Evolutionary conservation across 345 rosid genomes (phyloP), one percentile per base, ranked within the genome.

Genomic region (Triadica sebifera): DNA sequence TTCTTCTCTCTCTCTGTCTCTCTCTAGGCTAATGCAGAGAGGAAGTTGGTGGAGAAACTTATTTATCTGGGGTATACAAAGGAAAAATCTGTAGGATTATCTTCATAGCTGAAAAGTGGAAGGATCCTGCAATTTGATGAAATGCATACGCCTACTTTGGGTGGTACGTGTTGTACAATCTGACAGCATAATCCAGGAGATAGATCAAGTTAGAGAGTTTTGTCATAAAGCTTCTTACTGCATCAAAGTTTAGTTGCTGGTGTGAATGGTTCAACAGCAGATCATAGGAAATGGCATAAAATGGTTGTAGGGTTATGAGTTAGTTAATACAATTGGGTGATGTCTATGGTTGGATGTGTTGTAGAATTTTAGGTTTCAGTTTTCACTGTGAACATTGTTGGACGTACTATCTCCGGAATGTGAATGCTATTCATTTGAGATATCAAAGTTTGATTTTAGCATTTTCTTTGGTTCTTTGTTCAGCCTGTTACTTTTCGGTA

Each of bases 1-100:
- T 64, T 25, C 57, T 34, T 1, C 20, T 59, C 60, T 39, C 8
- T 37, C 38, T 66, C 1, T 9, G 6, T 52, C 8, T 41, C 19
- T 47, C 47, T 67, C 60, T 80, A 94, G 98, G 92, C 89, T 39
- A 89, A 84, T 81, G 97, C 92, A 5, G 94, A 92, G 86, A 92
- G 81, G 81, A 87, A 83, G 72, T 73, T 94, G 84, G 83, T 91
- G 24, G 82, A 86, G 84, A 94, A 92, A 90, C 86, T 92, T 50
- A 87, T 86, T 39, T 65, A 79, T 79, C 80, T 92, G 82, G 94
- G 97, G 19, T 89, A 91, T 81, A 77, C 86, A 13, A 77, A 77
- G 84, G 78, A 85, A 24, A 88, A 75, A 77, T 78, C 84, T 61
- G 47, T 16, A 59, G 61, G 41, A 15, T 58, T 19, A 49, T 67